A percentile compares a stretch with the other conserved stretches of the same genome.
Evolutionary conservation across 2,329 filamentous ascomycete genomes (phyloP).

Genomic region (Fonsecaea erecta): DNA sequence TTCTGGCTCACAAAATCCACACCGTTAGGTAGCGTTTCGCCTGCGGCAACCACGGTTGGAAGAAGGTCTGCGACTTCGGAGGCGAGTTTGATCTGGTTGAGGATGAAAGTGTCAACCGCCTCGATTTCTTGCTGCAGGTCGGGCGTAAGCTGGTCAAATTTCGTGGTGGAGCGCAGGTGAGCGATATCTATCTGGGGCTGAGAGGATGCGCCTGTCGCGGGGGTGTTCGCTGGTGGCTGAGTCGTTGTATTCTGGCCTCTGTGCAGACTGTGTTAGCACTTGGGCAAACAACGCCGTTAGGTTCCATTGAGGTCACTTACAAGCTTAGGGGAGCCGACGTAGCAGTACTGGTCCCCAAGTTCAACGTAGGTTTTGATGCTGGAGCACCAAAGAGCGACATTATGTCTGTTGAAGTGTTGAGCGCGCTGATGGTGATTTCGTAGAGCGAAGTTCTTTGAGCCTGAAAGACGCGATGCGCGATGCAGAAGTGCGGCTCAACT

Average conservation of each 20-base stretch:
- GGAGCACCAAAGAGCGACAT: constrained; percentile 32
- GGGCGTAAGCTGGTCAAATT: constrained; percentile 87
- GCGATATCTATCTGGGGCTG: constrained; percentile 79
- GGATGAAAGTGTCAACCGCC: constrained; percentile 77
- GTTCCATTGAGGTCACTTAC: constrained; percentile 19
- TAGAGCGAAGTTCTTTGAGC: not conserved
- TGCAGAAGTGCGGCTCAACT: not conserved
- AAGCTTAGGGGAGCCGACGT: constrained; percentile 23
- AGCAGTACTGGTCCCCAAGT: constrained; percentile 23
- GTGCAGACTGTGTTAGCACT: constrained; percentile 6
- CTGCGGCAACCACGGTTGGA: constrained; percentile 64
- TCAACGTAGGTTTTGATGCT: constrained; percentile 24
- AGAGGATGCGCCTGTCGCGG: constrained; percentile 61
- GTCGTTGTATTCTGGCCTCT: constrained; percentile 21
- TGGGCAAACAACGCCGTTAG: not conserved
- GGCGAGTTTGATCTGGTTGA: constrained; percentile 73
- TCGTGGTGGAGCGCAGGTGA: constrained; percentile 82
- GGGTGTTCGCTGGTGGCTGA: constrained; percentile 29
- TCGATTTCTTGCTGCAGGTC: constrained; percentile 79
- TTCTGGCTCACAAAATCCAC: constrained; percentile 67
- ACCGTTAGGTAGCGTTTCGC: constrained; percentile 68
- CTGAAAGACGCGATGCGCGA: constrained; percentile 13
- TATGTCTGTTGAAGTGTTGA: not conserved
- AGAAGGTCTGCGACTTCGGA: constrained; percentile 76
- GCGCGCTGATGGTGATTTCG: not conserved